These are phyloP conservation scores for Thelephora ganbajun DNA, from an alignment of 768 basidiomycete species.

Conservation along the genomic window DNA sequence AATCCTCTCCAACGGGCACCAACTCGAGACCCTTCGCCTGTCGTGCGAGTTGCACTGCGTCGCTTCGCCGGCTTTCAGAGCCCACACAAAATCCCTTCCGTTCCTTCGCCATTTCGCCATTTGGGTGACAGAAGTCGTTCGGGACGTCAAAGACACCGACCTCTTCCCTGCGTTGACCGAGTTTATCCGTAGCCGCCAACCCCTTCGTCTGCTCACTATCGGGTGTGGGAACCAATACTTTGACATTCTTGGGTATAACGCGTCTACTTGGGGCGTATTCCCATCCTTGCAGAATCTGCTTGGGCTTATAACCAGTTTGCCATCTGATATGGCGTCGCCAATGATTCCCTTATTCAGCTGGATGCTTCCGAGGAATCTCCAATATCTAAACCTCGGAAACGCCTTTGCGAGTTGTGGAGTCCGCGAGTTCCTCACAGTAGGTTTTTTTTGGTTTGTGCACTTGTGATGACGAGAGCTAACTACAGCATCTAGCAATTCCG, in stretches of 20 bases:
- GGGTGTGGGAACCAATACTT: conserved; percentile 26
- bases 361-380: conserved; percentile 16
- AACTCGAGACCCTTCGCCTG: conserved; percentile 48
- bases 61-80: conserved; percentile 34
- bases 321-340: conserved; percentile 48
- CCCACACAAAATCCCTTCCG: conserved; percentile 28
- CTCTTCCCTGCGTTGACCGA: conserved; percentile 57
- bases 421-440: conserved; percentile 14
- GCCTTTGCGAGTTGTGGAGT: conserved; percentile 3
- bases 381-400: conserved; percentile 13
- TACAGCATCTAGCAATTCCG: conserved; percentile 36
- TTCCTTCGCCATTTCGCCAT: conserved; percentile 56
- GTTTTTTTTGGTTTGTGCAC: conserved; percentile 1
- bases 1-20: conserved; percentile 44
- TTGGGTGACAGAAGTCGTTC: conserved; percentile 10
- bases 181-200: conserved; percentile 42
- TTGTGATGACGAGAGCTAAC: neutral
- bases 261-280: conserved; percentile 58
- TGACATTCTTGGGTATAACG: conserved; percentile 48
- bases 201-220: conserved; percentile 31
- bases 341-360: conserved; percentile 49
- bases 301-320: conserved; percentile 48
- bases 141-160: conserved; percentile 33
- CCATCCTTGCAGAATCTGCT: conserved; percentile 38
- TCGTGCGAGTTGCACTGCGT: conserved; percentile 38